Percentiles rank a stretch among this genome's conserved stretches.
These are phyloP conservation scores for Chlorella sorokiniana DNA, from an alignment of 139 green algal genomes.

Conservation along the genomic window DNA sequence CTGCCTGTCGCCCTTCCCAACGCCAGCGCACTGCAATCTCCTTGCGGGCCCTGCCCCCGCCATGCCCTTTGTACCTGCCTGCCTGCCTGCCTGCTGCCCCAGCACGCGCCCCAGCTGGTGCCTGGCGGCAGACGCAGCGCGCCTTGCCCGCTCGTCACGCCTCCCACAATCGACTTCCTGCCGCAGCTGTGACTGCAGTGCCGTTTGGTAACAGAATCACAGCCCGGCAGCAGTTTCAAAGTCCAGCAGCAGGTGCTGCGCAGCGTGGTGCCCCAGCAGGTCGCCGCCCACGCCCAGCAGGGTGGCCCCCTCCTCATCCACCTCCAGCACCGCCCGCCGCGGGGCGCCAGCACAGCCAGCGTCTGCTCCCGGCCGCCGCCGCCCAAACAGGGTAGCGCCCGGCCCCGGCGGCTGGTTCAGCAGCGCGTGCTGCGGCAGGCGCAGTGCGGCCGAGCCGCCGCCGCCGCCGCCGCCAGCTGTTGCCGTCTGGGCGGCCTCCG, in stretches of 20 bases:
- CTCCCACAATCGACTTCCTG: too few species aligned
- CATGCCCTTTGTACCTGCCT: too few species aligned
- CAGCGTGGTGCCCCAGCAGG: neutral
- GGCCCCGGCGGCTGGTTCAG: slow-evolving; percentile 34
- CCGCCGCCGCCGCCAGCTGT: neutral
- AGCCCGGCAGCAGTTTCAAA: neutral
- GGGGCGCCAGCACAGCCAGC: neutral
- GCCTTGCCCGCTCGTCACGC: too few species aligned
- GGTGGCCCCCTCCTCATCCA: slow-evolving; percentile 1
- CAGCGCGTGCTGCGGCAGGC: slow-evolving; percentile 1
- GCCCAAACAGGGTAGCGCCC: slow-evolving; percentile 3
- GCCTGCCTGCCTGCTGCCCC: too few species aligned
- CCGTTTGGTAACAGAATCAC: neutral
- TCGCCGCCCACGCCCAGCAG: slow-evolving; percentile 3
- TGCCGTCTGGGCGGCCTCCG: neutral
- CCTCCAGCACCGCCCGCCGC: neutral
- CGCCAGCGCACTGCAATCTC: too few species aligned
- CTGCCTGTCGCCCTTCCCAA: too few species aligned
- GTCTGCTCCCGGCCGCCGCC: neutral
- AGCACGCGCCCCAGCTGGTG: too few species aligned
- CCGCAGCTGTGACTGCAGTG: neutral
- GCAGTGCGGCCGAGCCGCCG: neutral
- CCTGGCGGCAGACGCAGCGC: too few species aligned
- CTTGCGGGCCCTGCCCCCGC: too few species aligned
- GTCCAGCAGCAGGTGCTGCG: neutral